Conservation (phyloP, 495 filamentous ascomycete genomes). For the Penicillium robsamsonii region DNA sequence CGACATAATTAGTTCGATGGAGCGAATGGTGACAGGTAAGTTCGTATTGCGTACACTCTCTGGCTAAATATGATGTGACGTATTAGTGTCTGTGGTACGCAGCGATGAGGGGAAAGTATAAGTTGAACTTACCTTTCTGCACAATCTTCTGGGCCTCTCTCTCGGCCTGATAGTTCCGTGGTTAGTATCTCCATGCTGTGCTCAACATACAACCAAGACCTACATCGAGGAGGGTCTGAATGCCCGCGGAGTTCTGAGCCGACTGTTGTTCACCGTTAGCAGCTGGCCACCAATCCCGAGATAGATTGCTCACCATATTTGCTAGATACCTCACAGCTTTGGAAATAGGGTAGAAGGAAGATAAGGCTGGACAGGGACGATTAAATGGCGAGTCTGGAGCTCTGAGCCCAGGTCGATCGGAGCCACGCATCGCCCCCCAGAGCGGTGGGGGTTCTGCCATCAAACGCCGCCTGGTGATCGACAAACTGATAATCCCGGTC, state of each 20-base stretch:
- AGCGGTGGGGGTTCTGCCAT: conserved; percentile 41
- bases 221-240: conserved; percentile 98
- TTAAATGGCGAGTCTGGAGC: conserved; percentile 33
- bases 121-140: conserved; percentile 73
- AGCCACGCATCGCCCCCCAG: conserved; percentile 39
- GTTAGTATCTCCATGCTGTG: conserved; percentile 28
- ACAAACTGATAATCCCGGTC: conserved; percentile 31
- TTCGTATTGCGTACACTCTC: conserved; percentile 61
- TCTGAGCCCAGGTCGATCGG: conserved; percentile 33
- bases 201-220: conserved; percentile 30
- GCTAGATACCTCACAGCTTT: conserved; percentile 16
- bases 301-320: conserved; percentile 39
- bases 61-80: conserved; percentile 47
- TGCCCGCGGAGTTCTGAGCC: conserved; percentile 96
- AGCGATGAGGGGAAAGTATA: not conserved
- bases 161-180: conserved; percentile 65
- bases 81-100: conserved; percentile 30
- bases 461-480: conserved; percentile 30
- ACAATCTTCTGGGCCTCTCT: conserved; percentile 99
- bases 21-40: conserved; percentile 12
- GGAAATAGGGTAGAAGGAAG: conserved; percentile 11
- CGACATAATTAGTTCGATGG: conserved; percentile 12
- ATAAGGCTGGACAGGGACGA: conserved; percentile 16
- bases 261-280: conserved; percentile 64
- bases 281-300: conserved; percentile 7